Evolutionary conservation across 495 filamentous ascomycete species (phyloP), one percentile per base, ranked within the genome.

Genomic region (Podospora fimiseda): DNA sequence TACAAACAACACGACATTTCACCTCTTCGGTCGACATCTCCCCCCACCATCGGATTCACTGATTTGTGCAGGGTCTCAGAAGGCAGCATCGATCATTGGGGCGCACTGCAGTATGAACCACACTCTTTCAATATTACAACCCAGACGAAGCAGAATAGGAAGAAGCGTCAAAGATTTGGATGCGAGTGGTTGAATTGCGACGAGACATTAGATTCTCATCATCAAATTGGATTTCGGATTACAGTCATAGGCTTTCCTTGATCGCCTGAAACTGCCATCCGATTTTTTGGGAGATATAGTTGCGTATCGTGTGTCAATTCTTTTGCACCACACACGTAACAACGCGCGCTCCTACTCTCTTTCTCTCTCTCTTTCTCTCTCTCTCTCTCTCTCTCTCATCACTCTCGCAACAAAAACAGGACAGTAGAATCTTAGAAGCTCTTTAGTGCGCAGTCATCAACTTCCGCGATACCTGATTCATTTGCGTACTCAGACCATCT

Each of bases 121-220:
- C 5, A 33, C 27, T 5, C 5, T 11, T 6, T 33, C 27, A 33
- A 33, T 11, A 33, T 33, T 11, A 11, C 5, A 33, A 33, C 11
- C 27, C 27, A 11, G 11, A 33, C 27, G 27, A 33, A 33, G 27
- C 27, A 33, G 27, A 33, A n/a, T n/a, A n/a, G 27, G 27, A 33
- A 11, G 11, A 33, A 33, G 27, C 21, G 27, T 22, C 30, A 41
- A 39, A 46, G 48, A 24, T 11, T 39, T 48, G 13, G 22, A 18
- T 37, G 39, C 15, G 14, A 22, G 20, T 46, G 22, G 19, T 30
- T 50, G 37, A 16, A n/a, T 27, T 11, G 46, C 46, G 33, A 22
- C 52, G 19, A 22, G 36, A 16, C 24, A 37, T 41, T 48, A 43
- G 51, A 23, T 33, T 24, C n/a, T 36, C 37, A 30, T 48, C 44